Percentiles rank a stretch among this genome's conserved stretches.
These are phyloP conservation scores for Fusarium coicis DNA, from an alignment of 2,329 filamentous ascomycete genomes.

Conservation along the genomic window DNA sequence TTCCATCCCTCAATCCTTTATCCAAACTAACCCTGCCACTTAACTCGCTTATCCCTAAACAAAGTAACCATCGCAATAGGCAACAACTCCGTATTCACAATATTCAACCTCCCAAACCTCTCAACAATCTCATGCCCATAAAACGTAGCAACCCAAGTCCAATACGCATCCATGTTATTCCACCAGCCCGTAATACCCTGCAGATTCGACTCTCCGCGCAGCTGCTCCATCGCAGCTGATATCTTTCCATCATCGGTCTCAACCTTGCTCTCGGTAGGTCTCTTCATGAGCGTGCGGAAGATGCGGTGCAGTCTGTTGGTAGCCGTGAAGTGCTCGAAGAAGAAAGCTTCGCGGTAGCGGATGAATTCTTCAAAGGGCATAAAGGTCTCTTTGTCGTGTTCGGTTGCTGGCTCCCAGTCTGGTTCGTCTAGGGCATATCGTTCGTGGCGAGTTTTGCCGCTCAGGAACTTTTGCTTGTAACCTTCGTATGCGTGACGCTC, in stretches of 20 bases:
- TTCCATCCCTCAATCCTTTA: fast-evolving
- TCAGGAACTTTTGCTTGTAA: conserved; percentile 51
- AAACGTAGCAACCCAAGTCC: conserved; percentile 59
- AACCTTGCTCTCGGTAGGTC: conserved; percentile 45
- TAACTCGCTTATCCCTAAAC: conserved; percentile 56
- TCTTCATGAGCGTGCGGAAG: conserved; percentile 51
- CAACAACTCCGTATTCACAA: conserved; percentile 57
- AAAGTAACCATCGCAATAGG: conserved; percentile 60
- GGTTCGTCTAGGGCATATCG: conserved; percentile 25
- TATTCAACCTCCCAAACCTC: conserved; percentile 56
- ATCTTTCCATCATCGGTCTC: conserved; percentile 43
- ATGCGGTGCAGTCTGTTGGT: conserved; percentile 44
- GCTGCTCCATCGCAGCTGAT: conserved; percentile 33
- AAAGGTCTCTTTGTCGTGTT: conserved; percentile 52
- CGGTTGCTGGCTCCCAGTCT: conserved; percentile 46
- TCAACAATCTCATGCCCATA: conserved; percentile 57
- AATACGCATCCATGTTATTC: conserved; percentile 54
- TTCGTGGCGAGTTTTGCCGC: conserved; percentile 12
- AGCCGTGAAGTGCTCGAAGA: conserved; percentile 40
- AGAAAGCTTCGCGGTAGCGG: conserved; percentile 54
- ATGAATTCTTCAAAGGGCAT: conserved; percentile 58
- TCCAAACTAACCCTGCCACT: conserved; percentile 50
- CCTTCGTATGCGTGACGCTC: conserved; percentile 51
- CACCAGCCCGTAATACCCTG: conserved; percentile 44
- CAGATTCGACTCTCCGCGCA: conserved; percentile 28